phyloP scores from a whole-genome alignment of 495 filamentous ascomycete genomes.

The Copromyces sp. region DNA sequence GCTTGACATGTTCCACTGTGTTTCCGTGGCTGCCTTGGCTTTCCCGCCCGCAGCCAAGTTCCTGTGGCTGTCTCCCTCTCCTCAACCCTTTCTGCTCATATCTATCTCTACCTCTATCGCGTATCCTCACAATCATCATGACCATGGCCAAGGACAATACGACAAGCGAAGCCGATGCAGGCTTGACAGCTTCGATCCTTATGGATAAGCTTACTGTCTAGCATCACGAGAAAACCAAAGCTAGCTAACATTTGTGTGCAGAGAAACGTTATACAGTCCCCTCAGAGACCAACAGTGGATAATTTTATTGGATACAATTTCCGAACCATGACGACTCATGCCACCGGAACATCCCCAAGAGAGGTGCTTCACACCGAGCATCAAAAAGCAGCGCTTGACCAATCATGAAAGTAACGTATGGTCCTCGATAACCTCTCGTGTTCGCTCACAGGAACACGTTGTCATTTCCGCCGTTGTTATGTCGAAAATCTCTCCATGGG shows the following conservation, averaged over 20 bases:
- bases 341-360: neutral
- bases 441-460: neutral
- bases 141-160: neutral
- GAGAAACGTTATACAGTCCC: neutral
- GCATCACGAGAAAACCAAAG: neutral
- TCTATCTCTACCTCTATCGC: neutral
- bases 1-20: slow-evolving; percentile 15
- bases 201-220: neutral
- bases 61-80: neutral
- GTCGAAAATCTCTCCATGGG: neutral
- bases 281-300: neutral
- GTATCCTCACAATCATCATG: neutral
- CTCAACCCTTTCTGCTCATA: neutral
- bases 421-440: neutral
- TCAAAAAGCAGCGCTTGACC: neutral
- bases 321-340: neutral
- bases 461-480: neutral
- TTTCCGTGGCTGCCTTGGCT: slow-evolving; percentile 8
- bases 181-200: neutral
- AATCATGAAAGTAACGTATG: neutral
- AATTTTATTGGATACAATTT: neutral
- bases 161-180: neutral
- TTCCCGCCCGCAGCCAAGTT: neutral
- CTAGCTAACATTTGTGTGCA: neutral
- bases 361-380: neutral